Evolutionary conservation across 345 rosid genomes (phyloP).

Genomic region (Eutrema heterophyllum): DNA sequence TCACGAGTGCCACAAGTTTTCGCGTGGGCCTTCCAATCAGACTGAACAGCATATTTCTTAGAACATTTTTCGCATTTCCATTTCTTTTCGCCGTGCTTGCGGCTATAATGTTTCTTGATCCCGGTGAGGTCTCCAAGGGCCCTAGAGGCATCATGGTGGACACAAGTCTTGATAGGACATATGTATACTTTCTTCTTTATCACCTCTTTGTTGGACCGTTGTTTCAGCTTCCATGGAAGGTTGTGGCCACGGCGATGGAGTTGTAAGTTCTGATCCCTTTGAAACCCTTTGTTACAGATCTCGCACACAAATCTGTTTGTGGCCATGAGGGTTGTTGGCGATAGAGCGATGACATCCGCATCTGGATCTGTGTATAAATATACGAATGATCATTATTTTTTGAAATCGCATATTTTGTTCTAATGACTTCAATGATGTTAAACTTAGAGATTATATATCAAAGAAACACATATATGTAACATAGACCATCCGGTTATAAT

Average conservation of each 20-base stretch:
- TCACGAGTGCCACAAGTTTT: slow-evolving; percentile 96
- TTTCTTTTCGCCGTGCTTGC: slow-evolving; percentile 95
- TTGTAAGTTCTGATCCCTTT: slow-evolving; percentile 93
- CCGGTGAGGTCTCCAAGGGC: slow-evolving; percentile 98
- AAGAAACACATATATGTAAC: neutral
- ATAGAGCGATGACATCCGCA: slow-evolving; percentile 92
- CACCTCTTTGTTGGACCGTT: slow-evolving; percentile 64
- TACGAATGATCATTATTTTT: neutral
- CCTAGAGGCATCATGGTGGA: slow-evolving; percentile 78
- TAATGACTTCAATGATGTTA: neutral
- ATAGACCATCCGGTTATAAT: neutral
- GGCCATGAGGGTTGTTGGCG: slow-evolving; percentile 89
- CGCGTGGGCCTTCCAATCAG: slow-evolving; percentile 97
- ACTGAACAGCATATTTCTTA: slow-evolving; percentile 92
- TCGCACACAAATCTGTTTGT: slow-evolving; percentile 89
- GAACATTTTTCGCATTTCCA: slow-evolving; percentile 98
- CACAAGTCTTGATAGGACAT: slow-evolving; percentile 90
- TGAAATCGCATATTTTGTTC: neutral
- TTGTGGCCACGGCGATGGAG: slow-evolving; percentile 96
- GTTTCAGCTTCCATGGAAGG: slow-evolving; percentile 92
- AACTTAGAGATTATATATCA: neutral
- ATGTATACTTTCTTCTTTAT: slow-evolving; percentile 74
- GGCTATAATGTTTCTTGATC: slow-evolving; percentile 86
- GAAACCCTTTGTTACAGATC: slow-evolving; percentile 96
- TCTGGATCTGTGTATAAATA: slow-evolving; percentile 68